Percentiles rank a stretch among this genome's conserved stretches.
Evolutionary conservation across 176 grass and related monocot species (phyloP).

Genomic region (Phragmites australis): DNA sequence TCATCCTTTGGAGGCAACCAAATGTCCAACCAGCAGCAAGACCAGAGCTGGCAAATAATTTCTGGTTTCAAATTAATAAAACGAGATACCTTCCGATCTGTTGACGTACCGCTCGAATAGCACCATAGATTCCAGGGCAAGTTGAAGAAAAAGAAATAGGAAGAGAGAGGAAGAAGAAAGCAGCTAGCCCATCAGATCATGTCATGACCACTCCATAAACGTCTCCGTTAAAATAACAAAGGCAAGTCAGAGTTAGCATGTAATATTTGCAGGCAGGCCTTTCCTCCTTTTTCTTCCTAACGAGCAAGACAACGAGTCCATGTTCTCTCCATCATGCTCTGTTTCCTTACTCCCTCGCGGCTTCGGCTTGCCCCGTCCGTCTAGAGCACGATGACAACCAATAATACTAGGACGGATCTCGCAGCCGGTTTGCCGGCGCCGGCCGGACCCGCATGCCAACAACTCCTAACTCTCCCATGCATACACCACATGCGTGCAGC

Average conservation of each 20-base stretch:
- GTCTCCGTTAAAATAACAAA: neutral
- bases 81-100: neutral
- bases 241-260: conserved; percentile 32
- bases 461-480: neutral
- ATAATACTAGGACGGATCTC: neutral
- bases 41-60: neutral
- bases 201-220: neutral
- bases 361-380: conserved; percentile 40
- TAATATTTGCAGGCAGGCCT: neutral
- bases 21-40: conserved; percentile 10
- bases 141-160: neutral
- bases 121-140: neutral
- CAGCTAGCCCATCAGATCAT: neutral
- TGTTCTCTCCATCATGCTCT: conserved; percentile 11
- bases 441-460: neutral
- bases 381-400: conserved; percentile 21
- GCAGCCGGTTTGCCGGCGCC: conserved; percentile 9
- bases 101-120: neutral
- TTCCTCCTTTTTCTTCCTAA: neutral
- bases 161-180: neutral
- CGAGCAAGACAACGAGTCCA: conserved; percentile 26
- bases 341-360: conserved; percentile 16
- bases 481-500: neutral
- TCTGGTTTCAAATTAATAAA: neutral
- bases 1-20: conserved; percentile 30